Base-by-base conservation (phyloP, 2,329 filamentous ascomycete species). In the Paracoccidioides lutzii region DNA sequence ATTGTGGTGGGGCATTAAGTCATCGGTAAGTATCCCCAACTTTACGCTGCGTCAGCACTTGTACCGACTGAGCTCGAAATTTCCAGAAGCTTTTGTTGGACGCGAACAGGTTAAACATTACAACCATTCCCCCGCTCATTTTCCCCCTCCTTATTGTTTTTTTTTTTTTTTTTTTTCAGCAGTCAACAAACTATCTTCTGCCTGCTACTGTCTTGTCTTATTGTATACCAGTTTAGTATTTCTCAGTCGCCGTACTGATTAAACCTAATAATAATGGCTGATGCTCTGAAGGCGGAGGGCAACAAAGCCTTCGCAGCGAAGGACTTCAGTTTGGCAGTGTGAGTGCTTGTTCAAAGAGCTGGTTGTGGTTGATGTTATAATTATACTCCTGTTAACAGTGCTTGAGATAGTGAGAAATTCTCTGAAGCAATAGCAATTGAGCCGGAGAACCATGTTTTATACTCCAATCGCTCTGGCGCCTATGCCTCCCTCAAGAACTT, bases 231-330 rank as follows among this genome's bases (percentile, higher is more conserved):
- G 46, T 48, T 45, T 44, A 32, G 33, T 38, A 35, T 38, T n/a
- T 37, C 28, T 53, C 43, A 30, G 38, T 46, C 46, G 35, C 32
- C 45, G 8, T 48, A 15, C n/a, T 52, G 22, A 22, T 52, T 53
- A 35, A 44, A 14, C 61, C 56, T 42, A 56, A 40, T 52, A 50
- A 75, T 42, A 60, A 85, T 84, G 82, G 81, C 82, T 62, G 82
- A 85, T 73, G 80, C 91, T 81, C 83, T 98, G 67, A 98, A 98
- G 80, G 89, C 90, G 67, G 86, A 93, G 71, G 93, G 91, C 78
- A 98, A 98, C 80, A 95, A 95, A 79, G 90, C 94, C 74, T 98
- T 98, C 74, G 86, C 89, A 62, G 90, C 88, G 60, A 97, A 97
- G 81, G 90, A 97, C 75, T 98, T 95, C 72, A 81, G 90, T 67